Conservation (phyloP, 305 asterid genomes). For the Fraxinus greggii region DNA sequence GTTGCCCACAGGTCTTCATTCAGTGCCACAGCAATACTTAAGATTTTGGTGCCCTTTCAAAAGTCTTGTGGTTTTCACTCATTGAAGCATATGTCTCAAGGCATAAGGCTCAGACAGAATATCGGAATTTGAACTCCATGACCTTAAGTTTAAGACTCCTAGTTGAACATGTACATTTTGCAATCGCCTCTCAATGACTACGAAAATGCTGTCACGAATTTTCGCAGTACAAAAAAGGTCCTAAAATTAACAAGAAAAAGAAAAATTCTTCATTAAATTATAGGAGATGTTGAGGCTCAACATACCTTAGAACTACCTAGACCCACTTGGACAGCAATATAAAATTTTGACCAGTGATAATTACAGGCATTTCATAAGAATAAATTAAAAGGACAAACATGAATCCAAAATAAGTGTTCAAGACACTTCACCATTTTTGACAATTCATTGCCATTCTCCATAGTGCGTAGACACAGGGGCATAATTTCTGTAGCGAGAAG, state of each 20-base stretch:
- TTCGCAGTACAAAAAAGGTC: not conserved
- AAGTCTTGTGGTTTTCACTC: not conserved
- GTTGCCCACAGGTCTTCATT: not conserved
- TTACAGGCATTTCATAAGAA: not conserved
- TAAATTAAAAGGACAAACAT: not conserved
- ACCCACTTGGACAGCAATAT: not conserved
- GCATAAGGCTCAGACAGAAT: not conserved
- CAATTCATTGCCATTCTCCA: slow-evolving; percentile 31
- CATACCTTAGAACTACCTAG: not conserved
- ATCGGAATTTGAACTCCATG: not conserved
- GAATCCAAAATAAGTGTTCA: not conserved
- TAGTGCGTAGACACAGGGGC: slow-evolving; percentile 34
- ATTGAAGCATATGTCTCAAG: not conserved
- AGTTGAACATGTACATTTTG: not conserved
- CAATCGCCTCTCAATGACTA: not conserved
- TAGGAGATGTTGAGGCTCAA: not conserved
- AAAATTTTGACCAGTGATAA: not conserved
- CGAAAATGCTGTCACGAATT: not conserved
- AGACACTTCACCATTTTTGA: slow-evolving; percentile 28
- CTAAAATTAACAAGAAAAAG: not conserved
- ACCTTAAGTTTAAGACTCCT: not conserved
- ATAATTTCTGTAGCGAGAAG: slow-evolving; percentile 33
- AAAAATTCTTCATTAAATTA: not conserved
- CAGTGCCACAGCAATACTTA: not conserved
- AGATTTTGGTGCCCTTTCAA: not conserved